Conservation (phyloP, 768 basidiomycete genomes). For the Tremella fuciformis region DNA sequence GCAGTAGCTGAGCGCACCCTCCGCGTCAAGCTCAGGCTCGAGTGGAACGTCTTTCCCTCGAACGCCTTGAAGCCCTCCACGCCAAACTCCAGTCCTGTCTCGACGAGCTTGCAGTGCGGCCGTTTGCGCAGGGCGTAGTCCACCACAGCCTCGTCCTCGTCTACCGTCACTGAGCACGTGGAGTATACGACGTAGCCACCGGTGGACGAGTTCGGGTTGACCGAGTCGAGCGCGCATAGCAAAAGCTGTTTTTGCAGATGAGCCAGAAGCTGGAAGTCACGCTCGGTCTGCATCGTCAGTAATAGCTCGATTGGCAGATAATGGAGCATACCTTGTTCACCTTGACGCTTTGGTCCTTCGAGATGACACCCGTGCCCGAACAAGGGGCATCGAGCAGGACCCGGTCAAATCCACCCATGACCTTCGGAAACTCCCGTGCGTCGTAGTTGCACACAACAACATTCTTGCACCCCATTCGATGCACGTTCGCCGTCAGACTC, state of each 20-base stretch:
- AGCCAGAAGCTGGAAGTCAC: slow-evolving; percentile 92
- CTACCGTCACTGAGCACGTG: slow-evolving; percentile 95
- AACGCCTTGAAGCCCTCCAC: slow-evolving; percentile 84
- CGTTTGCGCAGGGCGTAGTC: slow-evolving; percentile 95
- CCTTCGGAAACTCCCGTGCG: slow-evolving; percentile 94
- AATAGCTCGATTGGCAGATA: background rate
- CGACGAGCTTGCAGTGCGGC: slow-evolving; percentile 85
- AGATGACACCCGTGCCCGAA: slow-evolving; percentile 96
- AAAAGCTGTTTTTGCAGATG: slow-evolving; percentile 98
- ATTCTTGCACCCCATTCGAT: slow-evolving; percentile 96
- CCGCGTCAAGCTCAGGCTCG: slow-evolving; percentile 73
- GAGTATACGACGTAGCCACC: slow-evolving; percentile 97
- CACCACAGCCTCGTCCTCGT: slow-evolving; percentile 97
- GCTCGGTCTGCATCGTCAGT: slow-evolving; percentile 64
- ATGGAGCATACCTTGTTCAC: slow-evolving; percentile 80
- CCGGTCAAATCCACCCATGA: slow-evolving; percentile 98
- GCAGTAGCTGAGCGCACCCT: slow-evolving; percentile 53
- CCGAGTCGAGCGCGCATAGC: slow-evolving; percentile 95
- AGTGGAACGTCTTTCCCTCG: slow-evolving; percentile 83
- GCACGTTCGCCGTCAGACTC: slow-evolving; percentile 92
- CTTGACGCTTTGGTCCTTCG: slow-evolving; percentile 95
- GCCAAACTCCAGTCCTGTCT: slow-evolving; percentile 89
- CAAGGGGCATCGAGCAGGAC: slow-evolving; percentile 96
- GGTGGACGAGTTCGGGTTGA: slow-evolving; percentile 80
- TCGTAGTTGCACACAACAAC: slow-evolving; percentile 96